A percentile compares a stretch with the other conserved stretches of the same genome.
phyloP scores from a whole-genome alignment of 2,329 filamentous ascomycete genomes.

The Ceratocystis colombiana region DNA sequence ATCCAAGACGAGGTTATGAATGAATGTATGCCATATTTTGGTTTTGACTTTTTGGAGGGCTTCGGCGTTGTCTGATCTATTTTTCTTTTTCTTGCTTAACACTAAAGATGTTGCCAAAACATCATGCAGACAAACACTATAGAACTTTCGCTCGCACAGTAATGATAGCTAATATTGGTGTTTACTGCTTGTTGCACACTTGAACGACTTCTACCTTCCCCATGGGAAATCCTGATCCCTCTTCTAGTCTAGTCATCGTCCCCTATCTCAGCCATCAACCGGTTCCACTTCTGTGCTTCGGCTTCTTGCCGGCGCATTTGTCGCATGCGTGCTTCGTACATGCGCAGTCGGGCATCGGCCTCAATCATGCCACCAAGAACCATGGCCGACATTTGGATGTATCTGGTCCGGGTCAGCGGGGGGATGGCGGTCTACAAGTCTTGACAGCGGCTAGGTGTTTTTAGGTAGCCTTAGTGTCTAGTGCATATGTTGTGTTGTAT shows the following conservation, averaged over 20 bases:
- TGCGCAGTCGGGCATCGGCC: slow-evolving; percentile 57
- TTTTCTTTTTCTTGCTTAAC: slow-evolving; percentile 2
- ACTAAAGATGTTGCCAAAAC: neutral
- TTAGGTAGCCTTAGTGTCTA: no score
- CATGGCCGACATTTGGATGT: slow-evolving; percentile 78
- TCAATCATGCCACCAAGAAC: slow-evolving; percentile 68
- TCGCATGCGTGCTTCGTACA: slow-evolving; percentile 56
- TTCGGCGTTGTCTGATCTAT: slow-evolving; percentile 15
- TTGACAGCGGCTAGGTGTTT: no score
- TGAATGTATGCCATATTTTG: slow-evolving; percentile 11
- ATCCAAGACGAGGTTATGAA: slow-evolving; percentile 3
- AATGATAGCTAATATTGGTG: neutral
- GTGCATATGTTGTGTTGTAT: neutral
- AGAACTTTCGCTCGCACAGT: neutral
- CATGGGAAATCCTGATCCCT: slow-evolving; percentile 10
- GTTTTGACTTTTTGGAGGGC: neutral
- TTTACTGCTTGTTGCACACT: slow-evolving; percentile 5
- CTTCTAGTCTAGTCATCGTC: slow-evolving; percentile 34
- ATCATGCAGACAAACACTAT: slow-evolving; percentile 3
- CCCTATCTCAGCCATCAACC: slow-evolving; percentile 52
- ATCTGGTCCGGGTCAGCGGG: slow-evolving; percentile 40
- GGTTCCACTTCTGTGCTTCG: slow-evolving; percentile 59
- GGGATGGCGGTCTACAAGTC: neutral
- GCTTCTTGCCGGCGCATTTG: slow-evolving; percentile 52
- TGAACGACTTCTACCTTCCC: neutral